A percentile compares a stretch with the other conserved stretches of the same genome.
Conservation (phyloP, 2,329 filamentous ascomycete species). For the Cryphonectria radicalis region DNA sequence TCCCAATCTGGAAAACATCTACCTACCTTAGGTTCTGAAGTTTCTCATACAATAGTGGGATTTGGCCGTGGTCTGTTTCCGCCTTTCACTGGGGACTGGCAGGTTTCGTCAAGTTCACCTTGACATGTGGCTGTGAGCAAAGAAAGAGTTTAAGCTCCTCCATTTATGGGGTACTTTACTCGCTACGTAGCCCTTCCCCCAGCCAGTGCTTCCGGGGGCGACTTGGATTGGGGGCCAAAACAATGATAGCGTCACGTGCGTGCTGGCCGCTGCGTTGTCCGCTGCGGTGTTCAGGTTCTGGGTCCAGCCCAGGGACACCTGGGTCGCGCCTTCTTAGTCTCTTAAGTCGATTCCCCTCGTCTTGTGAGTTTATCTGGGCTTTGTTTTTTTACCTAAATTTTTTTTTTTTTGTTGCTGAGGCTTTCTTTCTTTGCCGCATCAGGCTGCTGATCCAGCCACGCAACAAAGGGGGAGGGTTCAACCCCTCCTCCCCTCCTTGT, state of each 20-base stretch:
- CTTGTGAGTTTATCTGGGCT: slow-evolving; percentile 6
- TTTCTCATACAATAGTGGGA: no score
- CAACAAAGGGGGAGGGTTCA: neutral
- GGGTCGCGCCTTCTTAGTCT: slow-evolving; percentile 17
- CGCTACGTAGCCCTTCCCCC: neutral
- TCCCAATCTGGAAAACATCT: neutral
- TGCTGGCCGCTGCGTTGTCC: slow-evolving; percentile 23
- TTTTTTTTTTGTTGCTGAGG: no score
- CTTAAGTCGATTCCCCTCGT: slow-evolving; percentile 20
- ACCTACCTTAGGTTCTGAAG: neutral
- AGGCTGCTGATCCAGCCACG: neutral
- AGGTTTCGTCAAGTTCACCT: neutral
- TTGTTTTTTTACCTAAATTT: neutral
- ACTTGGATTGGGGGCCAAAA: neutral
- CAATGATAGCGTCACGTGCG: slow-evolving; percentile 25
- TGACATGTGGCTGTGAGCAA: neutral
- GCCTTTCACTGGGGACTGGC: no score
- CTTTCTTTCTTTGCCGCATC: neutral
- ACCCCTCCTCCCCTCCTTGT: neutral
- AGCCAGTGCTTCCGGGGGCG: neutral
- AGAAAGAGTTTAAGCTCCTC: neutral
- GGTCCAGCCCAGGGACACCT: slow-evolving; percentile 19
- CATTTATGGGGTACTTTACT: neutral
- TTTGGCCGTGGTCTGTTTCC: no score
- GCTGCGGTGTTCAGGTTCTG: slow-evolving; percentile 24